Conservation (phyloP, 345 rosid genomes). For the Trapa bicornis region DNA sequence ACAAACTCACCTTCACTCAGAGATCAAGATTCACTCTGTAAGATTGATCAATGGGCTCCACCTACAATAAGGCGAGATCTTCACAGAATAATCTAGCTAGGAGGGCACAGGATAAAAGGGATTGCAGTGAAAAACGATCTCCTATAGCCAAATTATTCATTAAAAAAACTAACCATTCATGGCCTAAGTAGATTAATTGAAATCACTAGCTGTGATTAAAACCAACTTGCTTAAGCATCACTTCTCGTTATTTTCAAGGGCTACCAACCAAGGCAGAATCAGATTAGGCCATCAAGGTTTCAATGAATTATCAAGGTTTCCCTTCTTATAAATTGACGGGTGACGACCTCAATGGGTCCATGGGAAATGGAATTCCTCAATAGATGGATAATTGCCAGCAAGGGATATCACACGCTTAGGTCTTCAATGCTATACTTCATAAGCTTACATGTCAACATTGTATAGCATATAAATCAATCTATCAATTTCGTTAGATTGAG, state of each 20-base stretch:
- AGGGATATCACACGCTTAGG: not conserved
- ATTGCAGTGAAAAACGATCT: not conserved
- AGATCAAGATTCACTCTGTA: no score
- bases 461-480: not conserved
- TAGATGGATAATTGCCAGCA: not conserved
- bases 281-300: not conserved
- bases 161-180: not conserved
- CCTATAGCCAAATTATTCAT: not conserved
- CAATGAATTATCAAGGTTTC: not conserved
- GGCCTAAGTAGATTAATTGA: no score
- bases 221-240: no score
- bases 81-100: not conserved
- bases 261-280: no score
- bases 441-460: not conserved
- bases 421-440: not conserved
- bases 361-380: not conserved
- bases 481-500: not conserved
- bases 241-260: no score
- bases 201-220: no score
- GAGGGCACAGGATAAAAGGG: not conserved
- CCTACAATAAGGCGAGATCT: no score
- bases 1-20: not conserved
- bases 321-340: not conserved
- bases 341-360: not conserved
- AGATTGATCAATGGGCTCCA: no score